phyloP scores from a whole-genome alignment of 2,329 filamentous ascomycete species.

The Apiospora pterosperma region DNA sequence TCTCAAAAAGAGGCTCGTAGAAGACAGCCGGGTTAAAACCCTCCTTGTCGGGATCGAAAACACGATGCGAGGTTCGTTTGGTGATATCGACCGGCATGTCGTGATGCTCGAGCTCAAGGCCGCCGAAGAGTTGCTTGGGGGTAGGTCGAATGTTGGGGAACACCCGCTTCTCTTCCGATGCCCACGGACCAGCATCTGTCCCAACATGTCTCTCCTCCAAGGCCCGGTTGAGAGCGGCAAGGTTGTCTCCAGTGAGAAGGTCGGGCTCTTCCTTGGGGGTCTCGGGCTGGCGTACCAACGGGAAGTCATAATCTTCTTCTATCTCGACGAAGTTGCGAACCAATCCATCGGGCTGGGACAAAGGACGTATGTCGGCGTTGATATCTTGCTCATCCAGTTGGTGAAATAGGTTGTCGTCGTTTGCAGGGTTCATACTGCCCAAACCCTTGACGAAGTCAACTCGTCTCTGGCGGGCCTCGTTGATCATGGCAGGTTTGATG shows the following conservation, averaged over 20 bases:
- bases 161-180: neutral
- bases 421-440: slow-evolving; percentile 6
- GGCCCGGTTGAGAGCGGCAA: neutral
- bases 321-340: neutral
- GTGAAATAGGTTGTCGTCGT: neutral
- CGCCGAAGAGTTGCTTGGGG: neutral
- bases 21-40: slow-evolving; percentile 48
- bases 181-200: neutral
- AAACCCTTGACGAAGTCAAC: slow-evolving; percentile 25
- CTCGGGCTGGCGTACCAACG: neutral
- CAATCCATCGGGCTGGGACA: neutral
- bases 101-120: neutral
- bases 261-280: neutral
- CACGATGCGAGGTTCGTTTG: slow-evolving; percentile 10
- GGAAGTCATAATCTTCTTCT: neutral
- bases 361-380: neutral
- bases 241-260: slow-evolving; percentile 4
- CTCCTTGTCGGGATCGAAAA: slow-evolving; percentile 42
- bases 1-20: slow-evolving; percentile 35
- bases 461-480: slow-evolving; percentile 32
- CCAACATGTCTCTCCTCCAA: neutral
- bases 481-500: slow-evolving; percentile 31
- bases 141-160: neutral
- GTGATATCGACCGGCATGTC: slow-evolving; percentile 3
- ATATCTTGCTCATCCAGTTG: neutral